phyloP scores from a whole-genome alignment of 2,329 filamentous ascomycete genomes.

The Thyridium curvatum region DNA sequence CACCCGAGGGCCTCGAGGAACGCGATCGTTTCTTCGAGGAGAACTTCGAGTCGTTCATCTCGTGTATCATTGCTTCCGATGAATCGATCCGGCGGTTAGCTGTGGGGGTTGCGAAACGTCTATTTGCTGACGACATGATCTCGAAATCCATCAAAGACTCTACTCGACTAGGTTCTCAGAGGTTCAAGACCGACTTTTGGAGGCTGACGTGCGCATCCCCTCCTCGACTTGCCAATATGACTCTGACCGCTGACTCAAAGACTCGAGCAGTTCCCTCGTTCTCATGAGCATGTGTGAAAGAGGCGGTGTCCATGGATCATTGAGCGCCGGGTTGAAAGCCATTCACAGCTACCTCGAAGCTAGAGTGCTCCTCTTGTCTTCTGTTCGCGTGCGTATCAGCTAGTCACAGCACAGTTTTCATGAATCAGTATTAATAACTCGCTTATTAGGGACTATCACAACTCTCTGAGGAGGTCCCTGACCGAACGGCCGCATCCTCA shows the following conservation, averaged over 20 bases:
- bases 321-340: conserved; percentile 29
- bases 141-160: conserved; percentile 27
- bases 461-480: conserved; percentile 45
- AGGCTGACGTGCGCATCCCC: conserved; percentile 36
- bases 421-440: neutral
- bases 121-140: conserved; percentile 34
- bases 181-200: conserved; percentile 43
- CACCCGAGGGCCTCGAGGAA: conserved; percentile 28
- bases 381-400: conserved; percentile 35
- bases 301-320: conserved; percentile 17
- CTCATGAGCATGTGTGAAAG: conserved; percentile 44
- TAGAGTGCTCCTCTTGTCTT: conserved; percentile 44
- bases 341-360: conserved; percentile 53
- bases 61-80: conserved; percentile 47
- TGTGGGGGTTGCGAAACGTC: conserved; percentile 36
- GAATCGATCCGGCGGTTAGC: conserved; percentile 42
- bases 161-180: conserved; percentile 26
- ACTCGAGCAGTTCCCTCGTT: conserved; percentile 29
- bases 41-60: conserved; percentile 45
- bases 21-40: conserved; percentile 33
- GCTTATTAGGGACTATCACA: conserved; percentile 44
- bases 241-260: neutral
- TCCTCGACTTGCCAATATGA: conserved; percentile 7
- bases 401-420: neutral
- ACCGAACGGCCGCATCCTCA: conserved; percentile 44